These are phyloP conservation scores for Croton setiger DNA, from an alignment of 441 rosid genomes.

Conservation along the genomic window DNA sequence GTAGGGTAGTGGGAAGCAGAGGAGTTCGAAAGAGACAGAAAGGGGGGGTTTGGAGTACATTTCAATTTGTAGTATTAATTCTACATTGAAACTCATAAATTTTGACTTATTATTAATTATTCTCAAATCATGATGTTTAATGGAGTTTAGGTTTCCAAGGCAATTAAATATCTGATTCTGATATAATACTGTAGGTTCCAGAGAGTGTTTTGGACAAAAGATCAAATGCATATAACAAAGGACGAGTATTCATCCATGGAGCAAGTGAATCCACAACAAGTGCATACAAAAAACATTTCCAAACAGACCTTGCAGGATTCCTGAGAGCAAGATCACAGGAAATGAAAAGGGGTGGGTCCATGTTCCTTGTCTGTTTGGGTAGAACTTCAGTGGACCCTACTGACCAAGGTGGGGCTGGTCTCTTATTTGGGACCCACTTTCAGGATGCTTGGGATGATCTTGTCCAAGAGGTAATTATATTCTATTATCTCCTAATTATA, in stretches of 20 bases:
- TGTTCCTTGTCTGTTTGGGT: slow-evolving; percentile 94
- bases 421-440: slow-evolving; percentile 93
- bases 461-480: slow-evolving; percentile 69
- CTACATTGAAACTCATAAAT: background rate
- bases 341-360: slow-evolving; percentile 80
- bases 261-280: slow-evolving; percentile 46
- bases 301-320: slow-evolving; percentile 68
- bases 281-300: slow-evolving; percentile 81
- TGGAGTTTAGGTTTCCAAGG: background rate
- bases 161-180: background rate
- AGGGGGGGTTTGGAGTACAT: background rate
- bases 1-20: background rate
- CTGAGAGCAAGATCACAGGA: slow-evolving; percentile 67
- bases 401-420: slow-evolving; percentile 94
- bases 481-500: background rate
- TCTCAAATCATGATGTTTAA: background rate
- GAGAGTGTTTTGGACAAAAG: slow-evolving; percentile 67
- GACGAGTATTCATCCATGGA: slow-evolving; percentile 77
- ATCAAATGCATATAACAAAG: slow-evolving; percentile 69
- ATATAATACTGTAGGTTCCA: slow-evolving; percentile 53
- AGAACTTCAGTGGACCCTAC: slow-evolving; percentile 79
- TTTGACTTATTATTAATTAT: background rate
- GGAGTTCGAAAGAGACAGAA: background rate
- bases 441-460: slow-evolving; percentile 99
- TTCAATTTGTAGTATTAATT: no score